phyloP scores from a whole-genome alignment of 257 asterid genomes.

The Vinca minor region DNA sequence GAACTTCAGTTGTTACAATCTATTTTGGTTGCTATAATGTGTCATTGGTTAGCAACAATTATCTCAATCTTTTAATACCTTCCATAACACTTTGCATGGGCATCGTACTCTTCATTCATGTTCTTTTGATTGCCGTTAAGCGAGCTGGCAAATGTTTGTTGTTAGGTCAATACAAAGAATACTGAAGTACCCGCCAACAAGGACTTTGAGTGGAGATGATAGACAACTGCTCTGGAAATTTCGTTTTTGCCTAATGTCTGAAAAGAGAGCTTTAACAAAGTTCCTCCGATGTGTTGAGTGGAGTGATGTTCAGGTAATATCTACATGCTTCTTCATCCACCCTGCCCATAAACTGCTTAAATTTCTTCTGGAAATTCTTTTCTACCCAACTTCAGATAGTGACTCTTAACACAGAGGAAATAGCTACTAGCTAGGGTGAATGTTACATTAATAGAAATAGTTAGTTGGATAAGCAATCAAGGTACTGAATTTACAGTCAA shows the following conservation, averaged over 20 bases:
- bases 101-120: background rate
- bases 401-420: background rate
- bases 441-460: background rate
- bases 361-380: background rate
- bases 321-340: constrained; percentile 7
- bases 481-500: background rate
- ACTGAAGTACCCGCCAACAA: constrained; percentile 89
- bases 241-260: constrained; percentile 90
- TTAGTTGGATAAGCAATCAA: background rate
- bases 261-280: constrained; percentile 88
- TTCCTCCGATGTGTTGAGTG: constrained; percentile 96
- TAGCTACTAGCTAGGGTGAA: too few relatives aligned
- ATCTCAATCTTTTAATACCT: background rate
- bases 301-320: constrained; percentile 90
- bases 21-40: background rate
- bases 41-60: background rate
- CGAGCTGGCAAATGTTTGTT: constrained; percentile 23
- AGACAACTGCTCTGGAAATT: constrained; percentile 97
- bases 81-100: background rate
- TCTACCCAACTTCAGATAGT: background rate
- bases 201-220: constrained; percentile 92
- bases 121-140: constrained; percentile 16
- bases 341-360: background rate
- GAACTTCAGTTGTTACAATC: constrained; percentile 3
- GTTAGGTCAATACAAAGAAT: constrained; percentile 86